Base-by-base conservation (phyloP, 495 filamentous ascomycete species). In the Aspergillus affinis region DNA sequence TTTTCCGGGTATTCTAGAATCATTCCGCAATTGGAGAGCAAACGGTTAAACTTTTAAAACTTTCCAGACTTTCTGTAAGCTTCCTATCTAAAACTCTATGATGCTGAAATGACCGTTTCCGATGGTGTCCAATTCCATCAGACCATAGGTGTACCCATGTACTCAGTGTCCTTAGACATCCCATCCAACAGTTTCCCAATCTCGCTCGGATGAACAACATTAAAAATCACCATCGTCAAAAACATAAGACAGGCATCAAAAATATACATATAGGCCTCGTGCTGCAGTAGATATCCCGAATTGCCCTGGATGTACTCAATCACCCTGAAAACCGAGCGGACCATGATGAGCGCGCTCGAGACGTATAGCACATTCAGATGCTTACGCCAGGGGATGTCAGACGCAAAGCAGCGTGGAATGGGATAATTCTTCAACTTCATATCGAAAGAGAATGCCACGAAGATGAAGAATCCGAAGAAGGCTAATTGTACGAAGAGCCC, bases 241-340 rank as follows among this genome's bases (percentile, higher is more conserved):
- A 82, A 57, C 80, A 89, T 88, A 21, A 82, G 64, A 27, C 75
- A 32, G 44, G 77, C 68, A 64, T 89, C 86, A 59, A 88, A 87
- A 3, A 86, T 59, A 65, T 86, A 88, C 48, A 88, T 54, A 60
- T 78, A 80, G 62, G 77, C 73, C 71, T 88, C 86, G 51, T 82
- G 75, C 15, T 51, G 59, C 48, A 86, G 55, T 18, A 81, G 48
- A 53, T 67, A 75, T 1, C 85, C 84, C 6, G 72, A 63, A 36
- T 78, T 62, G 0, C 86, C 85, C 69, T 82, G 73, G 0, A 77
- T 20, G 59, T 84, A 89, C 70, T 90, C 87, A 9, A 84, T 64
- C 36, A 84, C 68, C 18, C 87, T 75, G 65, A 86, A 87, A 6
- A 86, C 56, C 17, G 74, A 81, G 12, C 87, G 77, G 2, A 88